A percentile compares a stretch with the other conserved stretches of the same genome.
Evolutionary conservation across 1,284 basidiomycete genomes (phyloP).

Genomic region (Rhodotorula sp.): DNA sequence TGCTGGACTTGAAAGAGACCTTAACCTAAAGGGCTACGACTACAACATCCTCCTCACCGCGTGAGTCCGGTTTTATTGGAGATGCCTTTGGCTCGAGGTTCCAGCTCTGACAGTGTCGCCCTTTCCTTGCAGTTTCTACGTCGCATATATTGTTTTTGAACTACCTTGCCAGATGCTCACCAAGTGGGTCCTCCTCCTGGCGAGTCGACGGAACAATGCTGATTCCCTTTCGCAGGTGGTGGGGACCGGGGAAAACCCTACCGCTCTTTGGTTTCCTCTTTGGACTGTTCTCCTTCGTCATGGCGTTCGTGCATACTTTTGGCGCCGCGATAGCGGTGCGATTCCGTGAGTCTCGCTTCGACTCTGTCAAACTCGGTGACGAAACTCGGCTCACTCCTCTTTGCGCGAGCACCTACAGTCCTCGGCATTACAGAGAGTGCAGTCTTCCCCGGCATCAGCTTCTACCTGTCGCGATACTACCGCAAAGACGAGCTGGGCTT

Average conservation of each 20-base stretch:
- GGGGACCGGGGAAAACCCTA: constrained; percentile 52
- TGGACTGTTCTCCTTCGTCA: constrained; percentile 37
- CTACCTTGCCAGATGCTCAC: constrained; percentile 60
- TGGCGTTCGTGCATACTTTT: constrained; percentile 40
- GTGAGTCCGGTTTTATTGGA: too few species aligned
- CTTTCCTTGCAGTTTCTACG: constrained; percentile 37
- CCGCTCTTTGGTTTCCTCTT: constrained; percentile 41
- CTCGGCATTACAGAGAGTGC: constrained; percentile 46
- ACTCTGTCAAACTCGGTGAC: background rate
- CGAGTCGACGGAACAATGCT: background rate
- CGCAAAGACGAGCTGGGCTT: constrained; percentile 48
- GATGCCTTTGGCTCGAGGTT: too few species aligned
- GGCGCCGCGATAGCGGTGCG: constrained; percentile 44
- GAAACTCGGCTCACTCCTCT: background rate
- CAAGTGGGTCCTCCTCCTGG: background rate
- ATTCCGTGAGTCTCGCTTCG: constrained; percentile 25
- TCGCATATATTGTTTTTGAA: constrained; percentile 60
- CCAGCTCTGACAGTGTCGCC: too few species aligned
- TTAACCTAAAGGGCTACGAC: constrained; percentile 50
- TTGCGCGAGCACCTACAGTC: background rate
- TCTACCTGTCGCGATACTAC: constrained; percentile 23
- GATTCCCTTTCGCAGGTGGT: constrained; percentile 22
- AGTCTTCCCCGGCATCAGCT: constrained; percentile 17
- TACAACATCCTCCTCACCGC: constrained; percentile 56
- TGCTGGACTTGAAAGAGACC: background rate